These are phyloP conservation scores for Sporobolomyces roseus DNA, from an alignment of 768 basidiomycete genomes.

Conservation along the genomic window DNA sequence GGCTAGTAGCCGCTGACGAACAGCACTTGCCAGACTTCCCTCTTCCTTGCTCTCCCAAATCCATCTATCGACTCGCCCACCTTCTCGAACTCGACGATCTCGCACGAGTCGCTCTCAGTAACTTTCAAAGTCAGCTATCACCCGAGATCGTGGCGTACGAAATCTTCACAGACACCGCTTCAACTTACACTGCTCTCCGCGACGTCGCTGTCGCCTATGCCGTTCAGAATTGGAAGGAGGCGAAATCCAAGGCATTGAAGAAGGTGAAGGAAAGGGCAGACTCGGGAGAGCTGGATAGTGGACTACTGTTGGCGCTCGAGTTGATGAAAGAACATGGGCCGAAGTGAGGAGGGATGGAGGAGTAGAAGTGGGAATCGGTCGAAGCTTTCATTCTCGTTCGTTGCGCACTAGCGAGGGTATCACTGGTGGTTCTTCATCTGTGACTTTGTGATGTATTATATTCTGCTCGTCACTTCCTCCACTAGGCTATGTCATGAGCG, in stretches of 20 bases:
- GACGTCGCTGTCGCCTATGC: not conserved
- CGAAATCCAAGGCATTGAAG: not conserved
- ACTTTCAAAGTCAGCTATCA: constrained; percentile 10
- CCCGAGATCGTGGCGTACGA: constrained; percentile 7
- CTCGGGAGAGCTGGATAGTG: no score
- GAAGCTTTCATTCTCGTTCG: no score
- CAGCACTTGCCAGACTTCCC: not conserved
- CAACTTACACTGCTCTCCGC: not conserved
- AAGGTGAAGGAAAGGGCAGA: not conserved
- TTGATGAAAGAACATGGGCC: no score
- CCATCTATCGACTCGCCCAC: constrained; percentile 25
- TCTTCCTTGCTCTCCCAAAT: constrained; percentile 15
- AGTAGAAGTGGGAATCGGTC: no score
- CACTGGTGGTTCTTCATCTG: no score
- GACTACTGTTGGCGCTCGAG: no score
- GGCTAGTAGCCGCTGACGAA: no score
- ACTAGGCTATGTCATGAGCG: no score
- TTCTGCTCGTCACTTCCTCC: no score
- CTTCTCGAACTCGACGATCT: constrained; percentile 20
- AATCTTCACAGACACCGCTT: constrained; percentile 11
- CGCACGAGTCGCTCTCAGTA: constrained; percentile 5
- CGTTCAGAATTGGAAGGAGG: not conserved
- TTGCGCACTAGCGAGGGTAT: no score
- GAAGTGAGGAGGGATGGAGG: no score
- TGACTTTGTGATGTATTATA: no score